A percentile compares a stretch with the other conserved stretches of the same genome.
Conservation (phyloP, 73 alveolate species). For the Effrenium voratum region DNA sequence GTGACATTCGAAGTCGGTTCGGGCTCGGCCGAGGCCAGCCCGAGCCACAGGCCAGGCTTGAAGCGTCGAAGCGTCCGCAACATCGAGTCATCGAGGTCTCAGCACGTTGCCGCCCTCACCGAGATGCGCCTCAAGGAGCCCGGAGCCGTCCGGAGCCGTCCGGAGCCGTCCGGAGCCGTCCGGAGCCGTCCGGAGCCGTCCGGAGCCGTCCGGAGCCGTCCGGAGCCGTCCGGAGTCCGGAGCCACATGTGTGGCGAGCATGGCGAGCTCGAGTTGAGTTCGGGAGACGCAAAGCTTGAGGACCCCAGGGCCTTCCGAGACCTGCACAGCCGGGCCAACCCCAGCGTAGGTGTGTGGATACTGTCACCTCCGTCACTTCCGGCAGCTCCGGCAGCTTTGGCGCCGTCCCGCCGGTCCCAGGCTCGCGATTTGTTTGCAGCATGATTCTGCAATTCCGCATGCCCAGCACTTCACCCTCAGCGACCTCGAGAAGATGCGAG, state of each 20-base stretch:
- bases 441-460: background rate
- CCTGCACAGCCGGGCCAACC: conserved; percentile 49
- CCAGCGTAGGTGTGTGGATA: conserved; percentile 44
- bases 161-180: background rate
- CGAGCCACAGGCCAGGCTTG: background rate
- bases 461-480: conserved; percentile 76
- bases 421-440: background rate
- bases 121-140: conserved; percentile 81
- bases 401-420: conserved; percentile 39
- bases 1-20: background rate
- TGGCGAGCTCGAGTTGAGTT: background rate
- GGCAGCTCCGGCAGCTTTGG: background rate
- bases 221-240: background rate
- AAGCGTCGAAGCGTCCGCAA: background rate
- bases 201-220: background rate
- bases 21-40: background rate
- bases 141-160: background rate
- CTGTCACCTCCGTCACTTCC: background rate
- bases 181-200: background rate
- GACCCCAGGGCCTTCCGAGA: conserved; percentile 85
- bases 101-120: conserved; percentile 72
- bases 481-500: conserved; percentile 70
- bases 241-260: background rate
- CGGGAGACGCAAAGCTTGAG: background rate
- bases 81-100: background rate